Conservation (phyloP, 495 filamentous ascomycete species). For the Lepraria neglecta region DNA sequence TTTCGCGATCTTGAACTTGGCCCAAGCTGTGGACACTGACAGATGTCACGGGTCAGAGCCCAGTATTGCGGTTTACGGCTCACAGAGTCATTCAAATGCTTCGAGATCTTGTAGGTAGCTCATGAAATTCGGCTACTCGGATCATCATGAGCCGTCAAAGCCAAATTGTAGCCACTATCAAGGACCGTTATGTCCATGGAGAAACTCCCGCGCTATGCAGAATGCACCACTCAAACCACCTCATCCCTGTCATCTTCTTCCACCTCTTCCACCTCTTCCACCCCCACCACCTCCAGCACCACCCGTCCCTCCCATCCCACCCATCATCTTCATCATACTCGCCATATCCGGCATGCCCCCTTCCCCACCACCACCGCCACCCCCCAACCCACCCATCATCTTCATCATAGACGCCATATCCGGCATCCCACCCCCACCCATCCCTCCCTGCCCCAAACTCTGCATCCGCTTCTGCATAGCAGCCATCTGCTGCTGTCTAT, state of each 20-base stretch:
- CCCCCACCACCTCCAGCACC: slow-evolving; percentile 7
- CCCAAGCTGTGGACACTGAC: too few relatives aligned
- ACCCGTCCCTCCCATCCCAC: slow-evolving; percentile 20
- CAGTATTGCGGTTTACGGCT: too few relatives aligned
- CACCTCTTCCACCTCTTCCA: slow-evolving; percentile 5
- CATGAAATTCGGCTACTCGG: too few relatives aligned
- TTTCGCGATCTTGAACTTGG: too few relatives aligned
- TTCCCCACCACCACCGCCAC: slow-evolving; percentile 40
- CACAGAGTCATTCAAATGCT: too few relatives aligned
- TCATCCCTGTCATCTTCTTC: neutral
- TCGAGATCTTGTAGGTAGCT: too few relatives aligned
- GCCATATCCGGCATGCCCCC: slow-evolving; percentile 45
- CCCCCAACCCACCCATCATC: slow-evolving; percentile 60
- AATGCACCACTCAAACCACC: neutral
- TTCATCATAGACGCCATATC: slow-evolving; percentile 67
- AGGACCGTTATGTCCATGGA: neutral
- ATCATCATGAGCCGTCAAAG: too few relatives aligned
- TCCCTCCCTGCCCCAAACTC: slow-evolving; percentile 72
- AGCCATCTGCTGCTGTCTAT: slow-evolving; percentile 88
- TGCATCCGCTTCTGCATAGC: slow-evolving; percentile 95
- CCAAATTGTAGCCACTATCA: too few relatives aligned
- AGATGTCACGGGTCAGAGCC: too few relatives aligned
- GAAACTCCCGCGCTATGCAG: slow-evolving; percentile 16
- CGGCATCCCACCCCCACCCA: slow-evolving; percentile 66
- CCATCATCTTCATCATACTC: slow-evolving; percentile 28